Base-by-base conservation (phyloP, 805 yeast genomes). In the Blastobotrys robertii region DNA sequence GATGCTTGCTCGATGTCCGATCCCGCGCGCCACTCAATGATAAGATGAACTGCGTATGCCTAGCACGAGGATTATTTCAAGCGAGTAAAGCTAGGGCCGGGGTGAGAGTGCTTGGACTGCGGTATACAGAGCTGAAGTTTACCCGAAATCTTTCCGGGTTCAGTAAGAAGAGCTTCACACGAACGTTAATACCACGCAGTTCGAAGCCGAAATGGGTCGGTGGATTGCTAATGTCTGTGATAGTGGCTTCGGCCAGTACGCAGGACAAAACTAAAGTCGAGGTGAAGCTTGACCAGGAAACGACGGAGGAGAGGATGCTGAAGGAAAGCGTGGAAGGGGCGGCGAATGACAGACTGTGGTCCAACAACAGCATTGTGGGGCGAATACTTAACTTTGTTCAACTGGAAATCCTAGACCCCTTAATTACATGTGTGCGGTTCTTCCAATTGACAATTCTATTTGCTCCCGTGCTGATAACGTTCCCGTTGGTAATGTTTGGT, bases 371-470 rank as follows among this genome's bases (percentile, higher is more conserved):
- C 3, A 14, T 13, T 4, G 36, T 44, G 9, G 45, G 49, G 28
- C 19, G 38, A 4, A 28, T 50, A 4, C 11, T 46, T 11, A 28
- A 41, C 7, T 37, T 43, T 28, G 36, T 57, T 8, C 34, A 46
- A 12, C 22, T 34, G 12, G 73, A 73, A 52, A 13, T 84, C 0
- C 56, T 76, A 39, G 92, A 84, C 48, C 95, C 96, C 0, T 19
- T 80, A 1, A 65, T 76, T 1, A 85, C 94, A 0, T 51, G 79
- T 31, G 65, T 76, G 0, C 67, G 98, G 34, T 83, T 88, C 52
- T 31, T 80, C 5, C 84, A 87, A 56, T 65, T 90, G 37, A 66
- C 82, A 0, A 45, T 65, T 1, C 63, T 88, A 1, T 84, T 90
- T 45, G 38, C 80, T 2, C 97, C 97, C 0, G 72, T 87, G 4